A percentile compares a stretch with the other conserved stretches of the same genome.
Conservation (phyloP, 2,329 filamentous ascomycete genomes). For the Paecilomyces sp. region DNA sequence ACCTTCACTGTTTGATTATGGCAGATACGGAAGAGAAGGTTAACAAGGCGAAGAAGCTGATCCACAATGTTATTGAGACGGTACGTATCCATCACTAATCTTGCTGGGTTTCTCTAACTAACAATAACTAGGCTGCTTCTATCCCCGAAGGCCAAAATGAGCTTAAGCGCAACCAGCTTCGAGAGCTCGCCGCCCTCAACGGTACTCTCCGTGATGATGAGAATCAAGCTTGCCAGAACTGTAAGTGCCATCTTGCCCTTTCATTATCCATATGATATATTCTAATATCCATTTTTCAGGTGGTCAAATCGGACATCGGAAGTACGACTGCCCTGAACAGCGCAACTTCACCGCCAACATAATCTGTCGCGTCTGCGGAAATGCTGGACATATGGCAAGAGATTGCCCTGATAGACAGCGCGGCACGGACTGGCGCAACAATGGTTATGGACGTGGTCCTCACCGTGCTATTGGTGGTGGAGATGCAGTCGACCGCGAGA, state of each 20-base stretch:
- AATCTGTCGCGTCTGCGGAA: conserved; percentile 96
- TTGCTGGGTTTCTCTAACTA: conserved; percentile 10
- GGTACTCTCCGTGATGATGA: conserved; percentile 98
- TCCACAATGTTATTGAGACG: conserved; percentile 98
- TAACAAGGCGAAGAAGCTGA: conserved; percentile 96
- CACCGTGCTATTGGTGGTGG: conserved; percentile 64
- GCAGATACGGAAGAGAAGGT: conserved; percentile 99
- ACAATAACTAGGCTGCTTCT: conserved; percentile 68
- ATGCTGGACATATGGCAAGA: conserved; percentile 95
- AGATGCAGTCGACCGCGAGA: conserved; percentile 86
- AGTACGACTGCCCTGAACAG: conserved; percentile 96
- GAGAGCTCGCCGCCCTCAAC: conserved; percentile 95
- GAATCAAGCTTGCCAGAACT: conserved; percentile 99
- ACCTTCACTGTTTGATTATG: conserved; percentile 98
- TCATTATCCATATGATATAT: background rate
- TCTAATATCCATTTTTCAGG: conserved; percentile 34
- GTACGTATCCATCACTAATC: conserved; percentile 51
- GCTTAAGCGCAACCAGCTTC: conserved; percentile 95
- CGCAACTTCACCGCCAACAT: conserved; percentile 99
- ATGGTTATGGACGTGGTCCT: conserved; percentile 45
- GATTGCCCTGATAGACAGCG: conserved; percentile 94
- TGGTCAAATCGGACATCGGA: conserved; percentile 96
- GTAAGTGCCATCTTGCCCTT: conserved; percentile 34
- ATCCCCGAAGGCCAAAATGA: conserved; percentile 99
- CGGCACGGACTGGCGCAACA: conserved; percentile 87